Evolutionary conservation across 805 yeast species (phyloP).

Genomic region (Pichia membranifaciens): DNA sequence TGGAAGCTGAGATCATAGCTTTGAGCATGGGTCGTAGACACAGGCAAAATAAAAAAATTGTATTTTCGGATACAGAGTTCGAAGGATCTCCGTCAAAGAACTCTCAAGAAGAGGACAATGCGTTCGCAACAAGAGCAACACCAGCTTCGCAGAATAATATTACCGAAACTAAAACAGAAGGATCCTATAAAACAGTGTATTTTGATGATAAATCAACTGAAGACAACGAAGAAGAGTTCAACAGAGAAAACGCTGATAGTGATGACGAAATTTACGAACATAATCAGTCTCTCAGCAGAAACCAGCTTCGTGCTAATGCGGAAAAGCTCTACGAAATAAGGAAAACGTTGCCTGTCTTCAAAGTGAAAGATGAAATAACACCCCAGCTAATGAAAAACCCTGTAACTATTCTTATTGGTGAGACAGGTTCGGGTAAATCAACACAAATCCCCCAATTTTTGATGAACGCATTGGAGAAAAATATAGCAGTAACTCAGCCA

Average conservation of each 20-base stretch:
- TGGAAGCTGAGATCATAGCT: no score
- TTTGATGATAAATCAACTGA: conserved; percentile 27
- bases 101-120: not conserved
- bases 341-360: conserved; percentile 66
- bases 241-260: conserved; percentile 16
- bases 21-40: conserved; percentile 6
- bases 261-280: conserved; percentile 19
- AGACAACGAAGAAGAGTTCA: conserved; percentile 17
- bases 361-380: conserved; percentile 59
- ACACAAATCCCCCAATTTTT: conserved; percentile 93
- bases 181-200: conserved; percentile 10
- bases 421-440: conserved; percentile 97
- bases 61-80: conserved; percentile 18
- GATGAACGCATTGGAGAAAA: conserved; percentile 44
- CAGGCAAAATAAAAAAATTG: conserved; percentile 25
- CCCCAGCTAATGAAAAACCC: conserved; percentile 47
- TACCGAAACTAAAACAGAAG: not conserved
- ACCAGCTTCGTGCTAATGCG: conserved; percentile 35
- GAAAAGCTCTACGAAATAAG: conserved; percentile 45
- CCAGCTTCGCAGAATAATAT: not conserved
- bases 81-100: not conserved
- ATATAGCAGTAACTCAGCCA: conserved; percentile 91
- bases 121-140: not conserved
- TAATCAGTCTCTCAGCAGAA: conserved; percentile 5
- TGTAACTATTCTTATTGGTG: conserved; percentile 85